A percentile compares a stretch with the other conserved stretches of the same genome.
These are phyloP conservation scores for Tetrahymena malaccensis DNA, from an alignment of 73 alveolate species.

Conservation along the genomic window DNA sequence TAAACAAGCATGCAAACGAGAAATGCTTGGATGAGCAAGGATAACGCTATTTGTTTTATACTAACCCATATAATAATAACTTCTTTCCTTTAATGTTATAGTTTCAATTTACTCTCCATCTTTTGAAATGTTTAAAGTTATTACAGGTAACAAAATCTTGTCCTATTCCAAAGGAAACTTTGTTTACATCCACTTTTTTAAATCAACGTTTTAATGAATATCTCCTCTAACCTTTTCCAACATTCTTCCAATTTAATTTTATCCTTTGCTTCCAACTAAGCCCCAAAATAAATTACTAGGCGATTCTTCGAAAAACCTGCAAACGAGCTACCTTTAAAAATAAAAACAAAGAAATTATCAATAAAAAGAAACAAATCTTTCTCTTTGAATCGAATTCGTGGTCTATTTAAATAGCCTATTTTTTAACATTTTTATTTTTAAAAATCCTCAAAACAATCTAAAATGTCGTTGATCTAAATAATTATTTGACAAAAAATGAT, in stretches of 20 bases:
- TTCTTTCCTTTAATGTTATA: slow-evolving; percentile 44
- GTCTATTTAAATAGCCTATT: background rate
- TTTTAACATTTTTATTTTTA: too few relatives aligned
- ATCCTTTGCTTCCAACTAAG: slow-evolving; percentile 52
- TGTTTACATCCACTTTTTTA: slow-evolving; percentile 53
- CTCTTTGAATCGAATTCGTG: background rate
- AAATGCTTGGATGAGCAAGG: slow-evolving; percentile 62
- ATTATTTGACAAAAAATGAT: too few relatives aligned
- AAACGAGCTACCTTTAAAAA: slow-evolving; percentile 2
- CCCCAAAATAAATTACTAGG: slow-evolving; percentile 71
- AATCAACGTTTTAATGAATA: slow-evolving; percentile 40
- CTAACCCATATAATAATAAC: slow-evolving; percentile 58
- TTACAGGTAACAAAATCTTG: slow-evolving; percentile 47
- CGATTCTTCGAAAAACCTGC: slow-evolving; percentile 19
- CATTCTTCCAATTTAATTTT: slow-evolving; percentile 59
- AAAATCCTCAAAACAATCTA: background rate
- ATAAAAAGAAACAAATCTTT: background rate
- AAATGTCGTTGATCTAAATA: too few relatives aligned
- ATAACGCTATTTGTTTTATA: slow-evolving; percentile 53
- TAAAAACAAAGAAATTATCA: background rate
- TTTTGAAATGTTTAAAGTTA: slow-evolving; percentile 42
- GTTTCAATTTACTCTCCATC: slow-evolving; percentile 46
- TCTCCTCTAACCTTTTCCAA: slow-evolving; percentile 56
- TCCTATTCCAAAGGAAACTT: slow-evolving; percentile 54
- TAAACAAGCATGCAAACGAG: slow-evolving; percentile 69